Base-by-base conservation (phyloP, 1,139 yeast genomes). In the Diutina mesorugosa region DNA sequence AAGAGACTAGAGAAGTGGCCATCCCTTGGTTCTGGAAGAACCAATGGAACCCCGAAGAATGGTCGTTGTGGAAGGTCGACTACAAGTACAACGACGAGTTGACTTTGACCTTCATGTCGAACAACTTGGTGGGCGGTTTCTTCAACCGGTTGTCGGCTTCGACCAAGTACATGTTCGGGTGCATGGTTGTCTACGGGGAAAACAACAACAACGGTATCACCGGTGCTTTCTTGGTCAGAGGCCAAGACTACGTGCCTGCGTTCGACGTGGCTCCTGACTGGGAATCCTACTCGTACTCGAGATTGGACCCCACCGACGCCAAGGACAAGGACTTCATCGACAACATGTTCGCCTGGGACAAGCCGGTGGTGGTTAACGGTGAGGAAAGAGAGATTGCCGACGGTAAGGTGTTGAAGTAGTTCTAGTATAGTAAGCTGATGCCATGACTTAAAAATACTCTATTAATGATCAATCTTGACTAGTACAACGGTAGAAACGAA, bases 241-340 rank as follows among this genome's bases (percentile, higher is more conserved):
- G 99, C 69, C 90, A 93, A 76, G 97, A 93, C 63, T 76, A 68
- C 70, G 81, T 65, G 59, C 96, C 97, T 71, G 99, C 97, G 62
- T 90, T 93, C 69, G 88, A 93, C 64, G 98, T 93, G 73, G 99
- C 99, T 69, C 98, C 99, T 76, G 99, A 93, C 78, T 90, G 96
- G 96, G 99, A 93, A 78, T 85, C 91, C 48, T 87, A 84, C 77
- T 69, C 70, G 59, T 85, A 78, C 83, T 71, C 79, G 68, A 80
- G 83, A 77, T 77, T 87, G 66, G 93, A 87, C 69, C 75, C 85
- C 59, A 65, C 87, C 67, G 82, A 80, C 66, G 79, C 79, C 60
- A 88, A 79, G 67, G 89, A 82, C 78, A 83, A 78, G 73, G 85
- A 74, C 61, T 83, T 84, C 67, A 72, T 87, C 64, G 78, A 84